phyloP scores from a whole-genome alignment of 106 monocot genomes.

The Posidonia australis region DNA sequence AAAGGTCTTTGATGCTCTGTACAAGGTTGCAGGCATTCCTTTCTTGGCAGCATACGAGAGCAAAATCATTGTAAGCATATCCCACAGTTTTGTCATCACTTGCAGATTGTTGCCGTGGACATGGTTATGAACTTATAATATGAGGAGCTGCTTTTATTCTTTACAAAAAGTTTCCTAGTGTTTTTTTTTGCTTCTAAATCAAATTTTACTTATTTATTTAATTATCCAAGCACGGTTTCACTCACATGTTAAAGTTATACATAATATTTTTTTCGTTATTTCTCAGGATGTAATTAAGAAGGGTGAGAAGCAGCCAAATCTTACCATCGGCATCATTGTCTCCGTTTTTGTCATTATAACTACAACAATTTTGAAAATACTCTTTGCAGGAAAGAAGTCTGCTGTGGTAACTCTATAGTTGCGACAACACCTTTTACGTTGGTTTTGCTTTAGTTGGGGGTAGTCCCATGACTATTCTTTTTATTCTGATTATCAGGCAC shows the following conservation, averaged over 20 bases:
- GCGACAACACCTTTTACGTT: background rate
- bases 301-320: conserved; percentile 67
- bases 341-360: conserved; percentile 39
- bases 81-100: background rate
- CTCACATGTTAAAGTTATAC: background rate
- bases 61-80: conserved; percentile 57
- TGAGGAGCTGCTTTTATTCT: background rate
- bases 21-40: conserved; percentile 62
- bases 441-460: background rate
- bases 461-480: background rate
- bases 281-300: conserved; percentile 77
- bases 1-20: conserved; percentile 71
- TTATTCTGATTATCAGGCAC: background rate
- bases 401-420: conserved; percentile 24
- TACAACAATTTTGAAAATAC: conserved; percentile 37
- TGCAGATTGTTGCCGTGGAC: too few relatives aligned
- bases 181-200: background rate
- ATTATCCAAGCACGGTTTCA: background rate
- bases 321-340: conserved; percentile 61
- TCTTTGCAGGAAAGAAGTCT: conserved; percentile 50
- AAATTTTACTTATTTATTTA: background rate
- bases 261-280: background rate
- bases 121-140: too few relatives aligned
- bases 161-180: background rate
- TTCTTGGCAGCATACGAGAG: conserved; percentile 56